Conservation (phyloP, 441 rosid genomes). For the Populus hybrid region DNA sequence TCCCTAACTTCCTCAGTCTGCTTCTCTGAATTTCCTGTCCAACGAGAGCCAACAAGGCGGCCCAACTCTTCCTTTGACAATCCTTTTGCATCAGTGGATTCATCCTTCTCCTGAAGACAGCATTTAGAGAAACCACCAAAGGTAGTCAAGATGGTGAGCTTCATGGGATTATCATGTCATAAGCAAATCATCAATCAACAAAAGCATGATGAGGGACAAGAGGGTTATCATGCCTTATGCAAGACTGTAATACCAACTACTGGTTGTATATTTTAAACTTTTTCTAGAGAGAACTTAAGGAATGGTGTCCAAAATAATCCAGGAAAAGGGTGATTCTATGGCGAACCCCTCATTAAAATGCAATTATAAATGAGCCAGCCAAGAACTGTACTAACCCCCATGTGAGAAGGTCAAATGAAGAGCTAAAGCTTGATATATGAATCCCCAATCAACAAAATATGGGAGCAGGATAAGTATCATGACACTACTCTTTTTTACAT, state of each 20-base stretch:
- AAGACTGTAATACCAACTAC: too few species aligned
- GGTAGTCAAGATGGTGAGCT: constrained; percentile 6
- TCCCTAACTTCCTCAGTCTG: constrained; percentile 33
- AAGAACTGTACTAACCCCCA: neutral
- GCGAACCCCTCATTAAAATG: neutral
- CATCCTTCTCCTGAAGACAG: constrained; percentile 43
- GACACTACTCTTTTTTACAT: neutral
- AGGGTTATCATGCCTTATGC: neutral
- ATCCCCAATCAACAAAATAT: neutral
- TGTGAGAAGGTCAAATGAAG: neutral
- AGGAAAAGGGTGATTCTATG: neutral
- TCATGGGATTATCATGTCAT: constrained; percentile 6
- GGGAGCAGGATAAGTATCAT: neutral
- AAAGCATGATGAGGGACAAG: neutral
- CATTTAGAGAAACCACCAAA: constrained; percentile 16
- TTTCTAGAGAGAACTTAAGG: neutral
- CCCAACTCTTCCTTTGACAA: constrained; percentile 96
- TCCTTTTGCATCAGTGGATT: constrained; percentile 48
- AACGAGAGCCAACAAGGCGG: constrained; percentile 93
- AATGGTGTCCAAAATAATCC: neutral
- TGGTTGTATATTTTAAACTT: too few species aligned
- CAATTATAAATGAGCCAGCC: neutral
- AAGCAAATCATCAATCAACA: neutral
- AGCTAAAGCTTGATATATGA: neutral
- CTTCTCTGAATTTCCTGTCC: constrained; percentile 78